Conservation (phyloP, 192 early-diverging fungal species). For the Phycomyces blakesleeanus region DNA sequence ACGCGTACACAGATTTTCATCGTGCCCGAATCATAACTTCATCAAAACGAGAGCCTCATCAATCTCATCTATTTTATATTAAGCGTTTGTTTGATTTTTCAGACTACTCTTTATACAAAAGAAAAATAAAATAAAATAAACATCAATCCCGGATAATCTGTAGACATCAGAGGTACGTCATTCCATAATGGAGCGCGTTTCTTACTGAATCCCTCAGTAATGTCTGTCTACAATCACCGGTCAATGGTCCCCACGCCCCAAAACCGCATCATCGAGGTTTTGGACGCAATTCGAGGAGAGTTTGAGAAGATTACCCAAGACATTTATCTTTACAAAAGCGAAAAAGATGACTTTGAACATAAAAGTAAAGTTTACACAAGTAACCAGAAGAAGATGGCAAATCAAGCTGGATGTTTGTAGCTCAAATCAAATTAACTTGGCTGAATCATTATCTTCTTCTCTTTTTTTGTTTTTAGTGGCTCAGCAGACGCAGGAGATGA, state of each 20-base stretch:
- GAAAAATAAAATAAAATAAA: neutral
- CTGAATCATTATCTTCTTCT: conserved; percentile 1
- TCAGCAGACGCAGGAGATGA: conserved; percentile 77
- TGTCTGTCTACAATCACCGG: conserved; percentile 70
- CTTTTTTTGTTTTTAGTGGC: conserved; percentile 46
- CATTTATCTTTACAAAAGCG: conserved; percentile 61
- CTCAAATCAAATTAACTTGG: conserved; percentile 1
- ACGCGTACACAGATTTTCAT: too few relatives aligned
- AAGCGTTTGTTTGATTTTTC: too few relatives aligned
- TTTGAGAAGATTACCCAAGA: conserved; percentile 79
- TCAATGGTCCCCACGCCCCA: conserved; percentile 69
- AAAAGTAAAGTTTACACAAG: conserved; percentile 58
- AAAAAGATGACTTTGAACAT: conserved; percentile 86
- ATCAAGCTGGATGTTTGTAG: neutral
- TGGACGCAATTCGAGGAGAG: conserved; percentile 80
- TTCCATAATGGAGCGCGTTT: neutral
- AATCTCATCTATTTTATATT: too few relatives aligned
- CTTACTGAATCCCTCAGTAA: conserved; percentile 2
- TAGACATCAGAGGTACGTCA: neutral
- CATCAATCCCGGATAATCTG: neutral
- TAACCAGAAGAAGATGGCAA: neutral
- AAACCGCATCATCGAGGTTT: conserved; percentile 67
- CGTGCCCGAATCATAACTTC: too few relatives aligned
- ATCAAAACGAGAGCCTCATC: too few relatives aligned
- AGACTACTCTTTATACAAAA: too few relatives aligned